These are phyloP conservation scores for Millerago galiae DNA, from an alignment of 805 yeast species.

Conservation along the genomic window DNA sequence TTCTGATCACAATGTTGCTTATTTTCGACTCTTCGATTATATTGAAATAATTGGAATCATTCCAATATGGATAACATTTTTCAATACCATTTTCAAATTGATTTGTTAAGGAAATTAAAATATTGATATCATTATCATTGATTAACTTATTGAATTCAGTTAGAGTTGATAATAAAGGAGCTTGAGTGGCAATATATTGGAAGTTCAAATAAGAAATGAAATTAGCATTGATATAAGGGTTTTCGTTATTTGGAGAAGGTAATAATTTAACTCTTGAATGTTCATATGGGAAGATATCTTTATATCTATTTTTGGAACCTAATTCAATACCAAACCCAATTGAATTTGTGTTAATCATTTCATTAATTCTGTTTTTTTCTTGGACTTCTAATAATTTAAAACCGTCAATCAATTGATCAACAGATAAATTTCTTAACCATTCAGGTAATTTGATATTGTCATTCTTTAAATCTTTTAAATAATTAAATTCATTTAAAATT, in stretches of 20 bases:
- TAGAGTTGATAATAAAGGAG: constrained; percentile 69
- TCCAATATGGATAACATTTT: constrained; percentile 85
- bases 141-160: constrained; percentile 84
- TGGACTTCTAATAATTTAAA: constrained; percentile 62
- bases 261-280: constrained; percentile 70
- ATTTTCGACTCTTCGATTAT: constrained; percentile 8
- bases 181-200: constrained; percentile 82
- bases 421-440: constrained; percentile 40
- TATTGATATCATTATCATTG: constrained; percentile 51
- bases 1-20: constrained; percentile 32
- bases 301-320: constrained; percentile 78
- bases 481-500: constrained; percentile 18
- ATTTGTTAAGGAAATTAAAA: constrained; percentile 71
- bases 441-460: constrained; percentile 32
- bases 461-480: constrained; percentile 3
- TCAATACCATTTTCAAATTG: constrained; percentile 70
- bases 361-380: constrained; percentile 62
- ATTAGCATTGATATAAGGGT: constrained; percentile 78
- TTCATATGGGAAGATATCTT: constrained; percentile 83
- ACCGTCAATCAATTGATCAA: constrained; percentile 33
- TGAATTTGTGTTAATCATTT: constrained; percentile 22
- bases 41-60: constrained; percentile 40
- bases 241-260: constrained; percentile 15
- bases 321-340: constrained; percentile 59
- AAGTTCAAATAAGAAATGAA: constrained; percentile 37